Percentiles rank a stretch among this genome's conserved stretches.
Evolutionary conservation across 1,284 basidiomycete genomes (phyloP).

Genomic region (Boletus semigastroideus): DNA sequence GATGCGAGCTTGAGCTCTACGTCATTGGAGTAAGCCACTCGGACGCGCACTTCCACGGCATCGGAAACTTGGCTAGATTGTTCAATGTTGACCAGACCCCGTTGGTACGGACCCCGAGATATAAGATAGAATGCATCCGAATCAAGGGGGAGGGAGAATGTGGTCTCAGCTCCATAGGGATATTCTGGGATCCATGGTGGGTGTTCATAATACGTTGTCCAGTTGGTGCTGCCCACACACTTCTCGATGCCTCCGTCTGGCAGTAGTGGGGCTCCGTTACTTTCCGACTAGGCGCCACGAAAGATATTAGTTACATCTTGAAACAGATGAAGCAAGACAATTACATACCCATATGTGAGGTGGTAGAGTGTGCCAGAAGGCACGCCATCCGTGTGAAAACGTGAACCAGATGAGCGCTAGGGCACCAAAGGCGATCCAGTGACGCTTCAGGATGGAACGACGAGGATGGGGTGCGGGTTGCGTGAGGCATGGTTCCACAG

Average conservation of each 20-base stretch:
- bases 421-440: constrained; percentile 5
- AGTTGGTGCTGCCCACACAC: constrained; percentile 24
- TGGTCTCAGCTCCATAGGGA: constrained; percentile 28
- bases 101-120: constrained; percentile 34
- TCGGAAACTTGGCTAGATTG: constrained; percentile 31
- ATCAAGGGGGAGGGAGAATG: constrained; percentile 39
- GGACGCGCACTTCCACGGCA: constrained; percentile 34
- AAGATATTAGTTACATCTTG: not conserved
- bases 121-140: constrained; percentile 38
- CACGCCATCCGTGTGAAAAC: constrained; percentile 6
- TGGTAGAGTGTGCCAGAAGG: not conserved
- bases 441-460: constrained; percentile 10
- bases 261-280: not conserved
- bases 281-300: constrained; percentile 8
- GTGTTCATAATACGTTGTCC: constrained; percentile 26
- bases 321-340: not conserved
- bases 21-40: constrained; percentile 31
- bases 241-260: constrained; percentile 1
- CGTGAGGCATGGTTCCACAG: not conserved
- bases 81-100: constrained; percentile 35
- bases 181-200: constrained; percentile 25
- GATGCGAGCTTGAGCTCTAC: constrained; percentile 30
- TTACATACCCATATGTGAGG: constrained; percentile 14
- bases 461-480: not conserved
- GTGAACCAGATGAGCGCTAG: constrained; percentile 15